Evolutionary conservation across 768 basidiomycete genomes (phyloP), one percentile per base, ranked within the genome.

Genomic region (Suillus decipiens): DNA sequence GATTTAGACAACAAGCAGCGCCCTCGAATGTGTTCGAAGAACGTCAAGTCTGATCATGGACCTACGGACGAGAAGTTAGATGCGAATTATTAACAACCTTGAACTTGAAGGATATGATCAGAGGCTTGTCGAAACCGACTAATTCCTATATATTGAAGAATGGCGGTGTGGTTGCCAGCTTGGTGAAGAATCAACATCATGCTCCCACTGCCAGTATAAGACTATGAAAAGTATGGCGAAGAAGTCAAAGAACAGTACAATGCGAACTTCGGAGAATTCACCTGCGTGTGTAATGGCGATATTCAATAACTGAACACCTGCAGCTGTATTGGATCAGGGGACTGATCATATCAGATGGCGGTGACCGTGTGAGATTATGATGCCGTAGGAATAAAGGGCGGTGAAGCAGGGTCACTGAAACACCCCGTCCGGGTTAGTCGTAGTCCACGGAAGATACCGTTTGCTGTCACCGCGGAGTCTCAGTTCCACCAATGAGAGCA

Each of bases 51-150:
- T 51, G 61, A 62, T 36, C 36, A 62, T 1, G 60, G 28, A 33
- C 17, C 48, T 14, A 22, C 54, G 48, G 45, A 33, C 34, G 28
- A 42, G 39, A 62, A 64, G 60, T 55, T 43, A 33, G 11, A 31
- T 9, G 60, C 15, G 7, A 48, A 48, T 60, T 24, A 37, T 36
- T 22, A 60, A 41, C 24, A 64, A 71, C 14, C 71, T 70, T 59
- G 67, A 63, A 67, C 11, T 64, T 69, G 68, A 53, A 60, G 28
- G 70, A 76, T 58, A 64, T 63, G 11, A 60, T n/a, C n/a, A 28
- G 28, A 58, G 69, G 72, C 9, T 65, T 70, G 28, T 19, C 73
- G 17, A 71, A 72, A 22, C 63, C 73, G 19, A 69, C 63, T 33
- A 63, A 67, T 24, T 28, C 3, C 28, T 36, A 71, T 10, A 22